phyloP scores from a whole-genome alignment of 768 basidiomycete species.

The Mycena chlorophos region DNA sequence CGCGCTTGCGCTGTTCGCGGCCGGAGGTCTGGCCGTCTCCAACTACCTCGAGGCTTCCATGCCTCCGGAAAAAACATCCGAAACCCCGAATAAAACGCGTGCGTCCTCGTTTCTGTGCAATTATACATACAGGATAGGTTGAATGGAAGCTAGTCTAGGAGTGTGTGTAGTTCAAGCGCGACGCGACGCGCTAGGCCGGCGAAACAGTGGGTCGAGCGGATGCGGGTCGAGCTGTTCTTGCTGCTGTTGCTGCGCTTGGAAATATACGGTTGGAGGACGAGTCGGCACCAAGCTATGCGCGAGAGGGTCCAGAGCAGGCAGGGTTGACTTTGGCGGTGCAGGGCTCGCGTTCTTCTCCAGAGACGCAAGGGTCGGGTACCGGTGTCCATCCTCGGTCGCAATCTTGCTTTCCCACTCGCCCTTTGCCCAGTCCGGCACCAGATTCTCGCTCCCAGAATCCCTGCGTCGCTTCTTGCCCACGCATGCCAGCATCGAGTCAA shows the following conservation, averaged over 20 bases:
- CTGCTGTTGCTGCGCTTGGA: too few species aligned
- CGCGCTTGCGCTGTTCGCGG: conserved; percentile 47
- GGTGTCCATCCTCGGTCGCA: conserved; percentile 46
- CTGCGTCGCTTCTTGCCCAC: conserved; percentile 37
- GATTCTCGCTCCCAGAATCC: conserved; percentile 46
- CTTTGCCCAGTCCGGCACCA: conserved; percentile 66
- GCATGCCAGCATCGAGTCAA: conserved; percentile 71
- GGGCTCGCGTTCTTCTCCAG: conserved; percentile 34
- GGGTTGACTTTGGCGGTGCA: conserved; percentile 11
- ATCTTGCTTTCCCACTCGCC: conserved; percentile 58
- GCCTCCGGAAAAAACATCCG: conserved; percentile 23
- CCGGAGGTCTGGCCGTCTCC: conserved; percentile 48
- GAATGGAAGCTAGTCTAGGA: background rate
- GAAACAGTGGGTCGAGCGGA: conserved; percentile 36
- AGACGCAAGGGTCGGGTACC: conserved; percentile 46
- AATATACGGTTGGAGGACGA: conserved; percentile 24
- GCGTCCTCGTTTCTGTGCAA: background rate
- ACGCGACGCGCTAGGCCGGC: conserved; percentile 32
- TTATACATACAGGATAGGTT: conserved; percentile 11
- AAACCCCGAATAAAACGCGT: conserved; percentile 18
- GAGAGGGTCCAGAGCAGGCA: too few species aligned
- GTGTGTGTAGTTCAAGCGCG: background rate
- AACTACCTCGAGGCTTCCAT: conserved; percentile 50
- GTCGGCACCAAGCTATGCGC: conserved; percentile 17
- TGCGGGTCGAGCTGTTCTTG: conserved; percentile 35